Base-by-base conservation (phyloP, 1,139 yeast genomes). In the Ogataea hybrid region DNA sequence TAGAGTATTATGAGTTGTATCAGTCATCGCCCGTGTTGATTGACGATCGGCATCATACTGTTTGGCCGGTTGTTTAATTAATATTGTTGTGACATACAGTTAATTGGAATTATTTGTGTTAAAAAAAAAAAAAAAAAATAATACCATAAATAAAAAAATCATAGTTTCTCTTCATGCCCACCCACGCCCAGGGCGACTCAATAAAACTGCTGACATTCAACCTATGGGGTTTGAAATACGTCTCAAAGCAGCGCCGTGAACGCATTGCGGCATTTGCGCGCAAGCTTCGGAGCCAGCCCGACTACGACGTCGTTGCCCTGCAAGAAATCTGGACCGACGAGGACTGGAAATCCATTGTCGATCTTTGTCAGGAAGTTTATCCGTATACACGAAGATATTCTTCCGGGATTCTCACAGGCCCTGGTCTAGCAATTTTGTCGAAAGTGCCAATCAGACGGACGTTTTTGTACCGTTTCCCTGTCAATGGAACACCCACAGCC, bases 401-500 rank as follows among this genome's bases (percentile, higher is more conserved):
- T 52, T 76, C 95, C 3, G 98, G 98, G 1, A 86, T 92, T 8
- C 55, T 92, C 4, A 68, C 95, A 0, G 99, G 99, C 0, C 97
- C 98, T 0, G 99, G 99, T 0, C 70, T 92, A 40, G 95, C 89
- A 0, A 70, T 92, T 5, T 63, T 94, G 37, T 86, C 96, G 8
- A 82, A 85, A 54, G 77, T 86, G 52, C 97, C 97, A 3, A 88
- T 92, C 25, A 80, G 75, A 39, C 78, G 81, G 23, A 79, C 96
- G 0, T 85, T 84, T 57, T 65, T 92, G 37, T 84, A 85, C 58
- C 68, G 96, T 32, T 92, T 87, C 59, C 95, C 97, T 1, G 77
- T 92, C 47, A 92, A 90, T 63, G 99, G 99, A 1, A 71, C 96
- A 38, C 95, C 97, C 1, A 80, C 90, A 28, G 98, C 98, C 0